Conservation (phyloP, 163 green algal genomes). For the Chlorella variabilis region DNA sequence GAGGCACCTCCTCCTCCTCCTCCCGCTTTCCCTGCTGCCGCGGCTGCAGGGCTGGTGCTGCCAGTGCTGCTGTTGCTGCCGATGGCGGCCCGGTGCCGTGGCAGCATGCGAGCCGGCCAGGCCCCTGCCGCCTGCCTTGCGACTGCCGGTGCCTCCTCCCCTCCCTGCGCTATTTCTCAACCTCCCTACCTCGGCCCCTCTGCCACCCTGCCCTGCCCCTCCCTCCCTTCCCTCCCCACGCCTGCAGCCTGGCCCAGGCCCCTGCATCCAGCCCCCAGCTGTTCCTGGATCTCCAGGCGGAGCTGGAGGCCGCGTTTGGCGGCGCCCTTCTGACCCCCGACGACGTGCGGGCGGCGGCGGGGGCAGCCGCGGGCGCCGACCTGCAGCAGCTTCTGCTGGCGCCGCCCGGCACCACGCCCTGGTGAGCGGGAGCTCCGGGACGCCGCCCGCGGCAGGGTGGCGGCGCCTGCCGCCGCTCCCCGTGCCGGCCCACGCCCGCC, state of each 20-base stretch:
- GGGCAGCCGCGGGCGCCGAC: not conserved
- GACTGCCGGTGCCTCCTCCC: too few species aligned
- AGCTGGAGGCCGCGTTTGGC: constrained; percentile 15
- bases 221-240: not conserved
- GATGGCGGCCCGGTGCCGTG: too few species aligned
- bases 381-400: constrained; percentile 17
- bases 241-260: constrained; percentile 4
- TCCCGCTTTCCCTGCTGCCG: too few species aligned
- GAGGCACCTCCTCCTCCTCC: too few species aligned
- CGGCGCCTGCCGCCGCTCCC: too few species aligned
- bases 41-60: too few species aligned
- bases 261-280: not conserved
- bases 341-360: constrained; percentile 17
- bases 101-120: too few species aligned
- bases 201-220: not conserved
- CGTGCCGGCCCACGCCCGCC: too few species aligned
- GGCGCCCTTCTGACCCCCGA: constrained; percentile 30
- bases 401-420: not conserved
- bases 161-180: too few species aligned
- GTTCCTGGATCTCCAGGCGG: constrained; percentile 15
- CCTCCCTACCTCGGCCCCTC: too few species aligned
- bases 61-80: not conserved
- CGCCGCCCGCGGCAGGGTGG: too few species aligned
- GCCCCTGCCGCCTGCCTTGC: too few species aligned
- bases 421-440: not conserved